phyloP scores from a whole-genome alignment of 169 alveolate genomes.

The Cryptosporidium bovis region DNA sequence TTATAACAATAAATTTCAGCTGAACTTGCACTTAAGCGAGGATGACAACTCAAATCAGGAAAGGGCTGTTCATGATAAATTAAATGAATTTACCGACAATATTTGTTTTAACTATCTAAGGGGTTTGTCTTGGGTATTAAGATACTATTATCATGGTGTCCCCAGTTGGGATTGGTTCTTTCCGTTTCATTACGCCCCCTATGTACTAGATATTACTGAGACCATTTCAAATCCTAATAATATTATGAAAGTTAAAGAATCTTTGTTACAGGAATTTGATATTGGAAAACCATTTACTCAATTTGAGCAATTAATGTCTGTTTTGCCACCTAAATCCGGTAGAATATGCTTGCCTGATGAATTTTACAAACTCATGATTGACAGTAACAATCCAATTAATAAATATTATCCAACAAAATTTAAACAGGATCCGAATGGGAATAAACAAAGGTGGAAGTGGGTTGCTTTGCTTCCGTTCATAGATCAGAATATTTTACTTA shows the following conservation, averaged over 20 bases:
- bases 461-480: slow-evolving; percentile 88
- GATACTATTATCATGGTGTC: slow-evolving; percentile 92
- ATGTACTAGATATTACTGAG: slow-evolving; percentile 89
- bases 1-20: slow-evolving; percentile 23
- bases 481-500: slow-evolving; percentile 82
- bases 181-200: slow-evolving; percentile 99
- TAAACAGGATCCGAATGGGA: slow-evolving; percentile 87
- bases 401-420: slow-evolving; percentile 84
- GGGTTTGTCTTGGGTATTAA: slow-evolving; percentile 96
- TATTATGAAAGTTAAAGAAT: slow-evolving; percentile 13
- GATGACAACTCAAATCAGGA: not conserved
- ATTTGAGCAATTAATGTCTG: slow-evolving; percentile 95
- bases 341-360: slow-evolving; percentile 90
- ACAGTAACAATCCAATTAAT: slow-evolving; percentile 80
- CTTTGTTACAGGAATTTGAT: slow-evolving; percentile 14
- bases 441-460: slow-evolving; percentile 86
- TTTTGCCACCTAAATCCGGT: slow-evolving; percentile 95
- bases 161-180: slow-evolving; percentile 98
- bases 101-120: slow-evolving; percentile 87
- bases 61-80: slow-evolving; percentile 3
- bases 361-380: slow-evolving; percentile 81
- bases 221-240: not conserved
- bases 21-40: slow-evolving; percentile 5
- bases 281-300: slow-evolving; percentile 94
- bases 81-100: slow-evolving; percentile 32